Evolutionary conservation across 2,329 filamentous ascomycete species (phyloP).

Genomic region (Exutisphaerella laricina): DNA sequence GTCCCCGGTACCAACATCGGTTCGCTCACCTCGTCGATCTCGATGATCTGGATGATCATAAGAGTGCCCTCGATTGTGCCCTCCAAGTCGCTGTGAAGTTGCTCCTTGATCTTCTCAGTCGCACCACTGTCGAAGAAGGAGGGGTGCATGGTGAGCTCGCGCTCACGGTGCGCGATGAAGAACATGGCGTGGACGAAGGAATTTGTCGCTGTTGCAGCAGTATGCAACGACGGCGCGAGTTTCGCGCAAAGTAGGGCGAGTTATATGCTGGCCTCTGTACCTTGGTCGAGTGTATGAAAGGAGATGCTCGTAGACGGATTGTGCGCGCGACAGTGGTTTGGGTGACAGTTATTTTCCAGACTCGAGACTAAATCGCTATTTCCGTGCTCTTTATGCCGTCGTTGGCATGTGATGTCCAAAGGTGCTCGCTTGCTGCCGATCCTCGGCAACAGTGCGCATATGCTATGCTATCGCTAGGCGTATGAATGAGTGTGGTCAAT

Average conservation of each 20-base stretch:
- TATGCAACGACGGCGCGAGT: not conserved
- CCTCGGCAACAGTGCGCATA: not conserved
- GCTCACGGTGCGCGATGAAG: slow-evolving; percentile 95
- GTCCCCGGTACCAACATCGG: slow-evolving; percentile 79
- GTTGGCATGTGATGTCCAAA: too few relatives aligned
- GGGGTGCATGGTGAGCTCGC: slow-evolving; percentile 88
- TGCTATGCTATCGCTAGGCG: not conserved
- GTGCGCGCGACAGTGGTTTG: too few relatives aligned
- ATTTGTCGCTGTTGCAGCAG: slow-evolving; percentile 3
- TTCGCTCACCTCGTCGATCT: slow-evolving; percentile 90
- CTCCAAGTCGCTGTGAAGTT: slow-evolving; percentile 88
- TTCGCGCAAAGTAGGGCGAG: not conserved
- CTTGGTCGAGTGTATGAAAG: too few relatives aligned
- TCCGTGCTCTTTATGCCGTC: too few relatives aligned
- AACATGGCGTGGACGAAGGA: too few relatives aligned
- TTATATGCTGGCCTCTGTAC: not conserved
- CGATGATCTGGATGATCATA: slow-evolving; percentile 97
- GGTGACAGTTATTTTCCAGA: too few relatives aligned
- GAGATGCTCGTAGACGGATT: too few relatives aligned
- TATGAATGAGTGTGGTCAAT: not conserved
- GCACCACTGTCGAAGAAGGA: slow-evolving; percentile 96
- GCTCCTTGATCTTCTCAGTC: slow-evolving; percentile 81
- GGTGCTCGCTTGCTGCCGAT: too few relatives aligned
- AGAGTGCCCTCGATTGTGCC: slow-evolving; percentile 92
- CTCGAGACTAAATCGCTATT: too few relatives aligned